phyloP scores from a whole-genome alignment of 495 filamentous ascomycete genomes.

The Aspergillus conjunctus region DNA sequence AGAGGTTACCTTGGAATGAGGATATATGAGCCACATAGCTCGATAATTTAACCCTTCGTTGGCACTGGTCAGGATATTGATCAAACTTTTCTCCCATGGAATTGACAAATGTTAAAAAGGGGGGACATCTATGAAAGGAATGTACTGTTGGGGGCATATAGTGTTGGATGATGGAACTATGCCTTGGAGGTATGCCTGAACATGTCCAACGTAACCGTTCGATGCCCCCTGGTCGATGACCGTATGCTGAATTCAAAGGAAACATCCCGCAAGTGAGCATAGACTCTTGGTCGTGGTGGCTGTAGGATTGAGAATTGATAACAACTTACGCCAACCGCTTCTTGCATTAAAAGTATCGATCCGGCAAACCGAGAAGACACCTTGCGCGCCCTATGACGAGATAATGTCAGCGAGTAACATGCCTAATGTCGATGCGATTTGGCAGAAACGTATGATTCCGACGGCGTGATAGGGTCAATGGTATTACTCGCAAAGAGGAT shows the following conservation, averaged over 20 bases:
- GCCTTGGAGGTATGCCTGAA: constrained; percentile 21
- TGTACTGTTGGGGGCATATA: constrained; percentile 17
- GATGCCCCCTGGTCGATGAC: constrained; percentile 17
- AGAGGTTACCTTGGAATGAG: neutral
- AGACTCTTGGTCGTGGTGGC: constrained; percentile 16
- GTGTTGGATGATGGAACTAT: constrained; percentile 13
- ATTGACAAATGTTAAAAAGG: constrained; percentile 15
- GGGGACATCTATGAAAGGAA: constrained; percentile 16
- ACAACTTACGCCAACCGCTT: constrained; percentile 31
- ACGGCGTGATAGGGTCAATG: constrained; percentile 54
- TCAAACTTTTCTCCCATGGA: neutral
- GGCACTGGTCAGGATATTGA: neutral
- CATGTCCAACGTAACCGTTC: constrained; percentile 12
- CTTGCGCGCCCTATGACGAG: constrained; percentile 42
- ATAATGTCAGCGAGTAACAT: constrained; percentile 16
- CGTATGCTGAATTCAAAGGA: constrained; percentile 22
- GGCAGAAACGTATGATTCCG: constrained; percentile 26
- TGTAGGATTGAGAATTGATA: constrained; percentile 13
- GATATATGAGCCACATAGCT: neutral
- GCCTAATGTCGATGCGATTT: constrained; percentile 7
- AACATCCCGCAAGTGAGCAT: too few species aligned
- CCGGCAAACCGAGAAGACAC: constrained; percentile 44
- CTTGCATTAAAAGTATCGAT: constrained; percentile 20
- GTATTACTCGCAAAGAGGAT: constrained; percentile 54
- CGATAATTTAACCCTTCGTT: neutral